A percentile compares a stretch with the other conserved stretches of the same genome.
phyloP scores from a whole-genome alignment of 306 rosid genomes.

The Acacia melanoxylon region DNA sequence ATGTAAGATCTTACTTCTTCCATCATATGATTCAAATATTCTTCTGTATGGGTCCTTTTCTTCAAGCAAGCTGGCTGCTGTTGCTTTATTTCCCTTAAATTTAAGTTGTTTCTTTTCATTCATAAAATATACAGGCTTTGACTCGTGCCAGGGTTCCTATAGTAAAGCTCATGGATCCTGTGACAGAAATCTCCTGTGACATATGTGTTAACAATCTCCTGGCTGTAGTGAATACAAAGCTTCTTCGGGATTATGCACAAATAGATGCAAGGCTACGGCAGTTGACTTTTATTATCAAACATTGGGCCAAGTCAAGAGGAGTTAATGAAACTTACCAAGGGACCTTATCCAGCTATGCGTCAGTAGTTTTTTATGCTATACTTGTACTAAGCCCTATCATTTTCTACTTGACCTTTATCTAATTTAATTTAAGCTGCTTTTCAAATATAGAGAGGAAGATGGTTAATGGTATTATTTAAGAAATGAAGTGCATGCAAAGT shows the following conservation, averaged over 20 bases:
- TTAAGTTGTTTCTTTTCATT: constrained; percentile 28
- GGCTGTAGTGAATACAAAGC: constrained; percentile 93
- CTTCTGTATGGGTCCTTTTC: background rate
- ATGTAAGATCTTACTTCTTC: background rate
- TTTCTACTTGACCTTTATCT: background rate
- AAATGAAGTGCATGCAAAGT: constrained; percentile 11
- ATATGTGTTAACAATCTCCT: constrained; percentile 93
- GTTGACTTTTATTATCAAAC: constrained; percentile 84
- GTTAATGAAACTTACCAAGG: constrained; percentile 98
- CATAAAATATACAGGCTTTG: constrained; percentile 60
- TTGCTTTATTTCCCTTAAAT: constrained; percentile 6
- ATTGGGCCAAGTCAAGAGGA: constrained; percentile 99
- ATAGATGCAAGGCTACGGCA: constrained; percentile 78
- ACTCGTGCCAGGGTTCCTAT: constrained; percentile 98
- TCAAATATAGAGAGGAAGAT: background rate
- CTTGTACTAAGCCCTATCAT: background rate
- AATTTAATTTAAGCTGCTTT: background rate
- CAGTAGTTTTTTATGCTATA: constrained; percentile 44
- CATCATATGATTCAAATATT: background rate
- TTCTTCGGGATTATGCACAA: constrained; percentile 80
- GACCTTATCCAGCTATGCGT: constrained; percentile 98
- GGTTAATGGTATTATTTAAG: background rate
- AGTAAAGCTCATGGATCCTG: constrained; percentile 95
- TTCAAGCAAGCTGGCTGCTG: constrained; percentile 8
- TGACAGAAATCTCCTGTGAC: constrained; percentile 89